phyloP scores from a whole-genome alignment of 169 alveolate genomes.

The Cryptosporidium muris region DNA sequence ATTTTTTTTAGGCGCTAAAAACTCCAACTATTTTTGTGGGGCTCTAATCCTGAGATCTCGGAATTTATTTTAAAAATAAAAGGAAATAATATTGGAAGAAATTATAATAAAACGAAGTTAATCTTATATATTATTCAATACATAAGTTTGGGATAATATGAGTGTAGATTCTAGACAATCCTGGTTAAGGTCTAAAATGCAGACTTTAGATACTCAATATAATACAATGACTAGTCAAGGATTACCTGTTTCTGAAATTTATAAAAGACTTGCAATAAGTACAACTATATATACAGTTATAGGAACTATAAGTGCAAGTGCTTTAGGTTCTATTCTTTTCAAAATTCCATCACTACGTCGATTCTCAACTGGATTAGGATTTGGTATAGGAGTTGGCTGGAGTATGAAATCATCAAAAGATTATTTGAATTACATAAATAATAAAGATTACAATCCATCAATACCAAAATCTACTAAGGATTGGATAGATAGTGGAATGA shows the following conservation, averaged over 20 bases:
- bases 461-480: conserved; percentile 66
- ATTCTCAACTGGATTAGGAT: conserved; percentile 54
- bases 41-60: no score
- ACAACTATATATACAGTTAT: conserved; percentile 54
- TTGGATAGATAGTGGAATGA: conserved; percentile 46
- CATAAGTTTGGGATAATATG: no score
- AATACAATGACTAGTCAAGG: neutral
- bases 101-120: no score
- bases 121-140: no score
- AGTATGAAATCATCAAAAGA: conserved; percentile 65
- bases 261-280: conserved; percentile 50
- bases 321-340: conserved; percentile 50
- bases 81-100: no score
- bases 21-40: no score
- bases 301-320: conserved; percentile 27
- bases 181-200: no score
- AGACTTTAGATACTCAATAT: no score
- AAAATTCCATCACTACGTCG: conserved; percentile 44
- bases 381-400: conserved; percentile 64
- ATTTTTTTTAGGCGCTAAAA: no score
- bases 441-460: conserved; percentile 17
- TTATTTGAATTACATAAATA: conserved; percentile 37
- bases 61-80: no score
- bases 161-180: no score
- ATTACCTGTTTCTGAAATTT: conserved; percentile 22